Conservation (phyloP, 768 basidiomycete species). For the Dacryopinax spathularia region DNA sequence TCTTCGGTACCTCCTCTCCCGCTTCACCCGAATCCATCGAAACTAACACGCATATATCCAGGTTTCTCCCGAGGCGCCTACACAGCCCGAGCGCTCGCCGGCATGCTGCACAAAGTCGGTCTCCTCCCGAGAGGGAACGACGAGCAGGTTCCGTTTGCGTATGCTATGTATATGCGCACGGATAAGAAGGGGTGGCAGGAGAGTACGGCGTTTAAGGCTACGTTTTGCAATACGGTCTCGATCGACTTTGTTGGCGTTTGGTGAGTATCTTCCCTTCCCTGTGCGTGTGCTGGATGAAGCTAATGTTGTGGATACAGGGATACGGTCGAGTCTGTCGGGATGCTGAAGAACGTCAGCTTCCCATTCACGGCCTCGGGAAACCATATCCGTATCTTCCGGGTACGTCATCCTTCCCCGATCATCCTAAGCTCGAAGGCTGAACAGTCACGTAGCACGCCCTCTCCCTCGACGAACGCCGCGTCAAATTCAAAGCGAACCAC, state of each 20-base stretch:
- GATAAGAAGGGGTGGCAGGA: conserved; percentile 6
- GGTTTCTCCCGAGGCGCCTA: conserved; percentile 25
- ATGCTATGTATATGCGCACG: conserved; percentile 10
- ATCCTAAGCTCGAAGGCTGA: background rate
- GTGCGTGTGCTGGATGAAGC: background rate
- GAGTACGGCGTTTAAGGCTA: conserved; percentile 14
- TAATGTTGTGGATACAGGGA: conserved; percentile 10
- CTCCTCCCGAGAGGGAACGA: conserved; percentile 16
- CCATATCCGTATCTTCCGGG: conserved; percentile 15
- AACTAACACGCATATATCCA: background rate
- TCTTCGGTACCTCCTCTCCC: conserved; percentile 15
- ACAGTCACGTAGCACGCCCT: conserved; percentile 38
- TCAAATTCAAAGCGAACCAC: conserved; percentile 34
- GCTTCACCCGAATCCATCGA: background rate
- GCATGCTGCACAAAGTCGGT: conserved; percentile 20
- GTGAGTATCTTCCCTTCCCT: background rate
- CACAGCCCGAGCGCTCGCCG: conserved; percentile 20
- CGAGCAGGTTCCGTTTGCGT: conserved; percentile 15
- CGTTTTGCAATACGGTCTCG: conserved; percentile 12
- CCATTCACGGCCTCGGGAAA: conserved; percentile 15
- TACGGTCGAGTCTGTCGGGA: conserved; percentile 17
- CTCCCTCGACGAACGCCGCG: conserved; percentile 58
- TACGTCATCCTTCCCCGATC: background rate
- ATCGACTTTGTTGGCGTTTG: conserved; percentile 19
- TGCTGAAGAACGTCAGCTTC: conserved; percentile 12